phyloP scores from a whole-genome alignment of 176 grass and related monocot species.

The Triticum monococcum region DNA sequence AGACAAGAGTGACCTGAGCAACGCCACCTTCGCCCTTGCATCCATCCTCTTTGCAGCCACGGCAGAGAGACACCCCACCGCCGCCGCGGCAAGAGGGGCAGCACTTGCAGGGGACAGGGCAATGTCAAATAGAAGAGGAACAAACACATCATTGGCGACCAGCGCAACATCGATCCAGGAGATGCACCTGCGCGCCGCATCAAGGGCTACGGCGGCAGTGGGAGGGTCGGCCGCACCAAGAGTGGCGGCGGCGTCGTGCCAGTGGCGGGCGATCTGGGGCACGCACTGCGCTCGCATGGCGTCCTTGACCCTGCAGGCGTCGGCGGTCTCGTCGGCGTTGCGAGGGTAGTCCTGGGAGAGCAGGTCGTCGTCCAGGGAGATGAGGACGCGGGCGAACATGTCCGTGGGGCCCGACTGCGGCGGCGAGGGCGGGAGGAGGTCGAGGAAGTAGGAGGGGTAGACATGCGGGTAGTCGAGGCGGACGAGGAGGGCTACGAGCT shows the following conservation, averaged over 20 bases:
- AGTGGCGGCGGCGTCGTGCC: conserved; percentile 57
- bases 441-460: conserved; percentile 67
- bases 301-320: conserved; percentile 80
- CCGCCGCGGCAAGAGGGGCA: conserved; percentile 51
- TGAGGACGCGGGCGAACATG: conserved; percentile 89
- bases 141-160: conserved; percentile 78
- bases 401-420: conserved; percentile 52
- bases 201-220: conserved; percentile 56
- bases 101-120: conserved; percentile 51
- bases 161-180: conserved; percentile 92
- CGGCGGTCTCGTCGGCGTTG: conserved; percentile 46
- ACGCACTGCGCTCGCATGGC: conserved; percentile 90
- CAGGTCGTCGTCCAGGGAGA: conserved; percentile 78
- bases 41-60: conserved; percentile 87
- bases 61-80: conserved; percentile 72
- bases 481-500: conserved; percentile 73
- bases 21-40: conserved; percentile 56
- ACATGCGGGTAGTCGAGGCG: conserved; percentile 73
- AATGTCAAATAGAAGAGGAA: conserved; percentile 86
- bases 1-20: conserved; percentile 63
- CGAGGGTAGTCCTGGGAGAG: conserved; percentile 90
- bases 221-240: conserved; percentile 53
- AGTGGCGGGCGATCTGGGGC: conserved; percentile 87
- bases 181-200: conserved; percentile 76
- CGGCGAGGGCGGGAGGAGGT: conserved; percentile 53